A percentile compares a stretch with the other conserved stretches of the same genome.
These are phyloP conservation scores for Tulasnella sp. DNA, from an alignment of 768 basidiomycete genomes.

Conservation along the genomic window DNA sequence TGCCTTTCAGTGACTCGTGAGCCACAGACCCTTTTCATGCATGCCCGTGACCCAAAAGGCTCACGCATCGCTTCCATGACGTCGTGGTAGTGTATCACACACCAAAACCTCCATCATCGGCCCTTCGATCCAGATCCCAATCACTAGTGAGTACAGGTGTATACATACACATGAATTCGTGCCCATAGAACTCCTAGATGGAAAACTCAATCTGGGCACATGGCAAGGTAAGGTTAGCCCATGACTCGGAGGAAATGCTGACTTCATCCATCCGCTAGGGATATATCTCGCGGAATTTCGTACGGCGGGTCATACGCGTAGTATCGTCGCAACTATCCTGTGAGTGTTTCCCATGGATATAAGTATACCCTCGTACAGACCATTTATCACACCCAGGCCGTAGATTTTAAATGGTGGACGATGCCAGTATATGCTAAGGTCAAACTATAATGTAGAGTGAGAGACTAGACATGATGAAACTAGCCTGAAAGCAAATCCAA, in stretches of 20 bases:
- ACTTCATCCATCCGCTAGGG: conserved; percentile 31
- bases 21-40: conserved; percentile 22
- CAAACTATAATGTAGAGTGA: no score
- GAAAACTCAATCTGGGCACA: conserved; percentile 65
- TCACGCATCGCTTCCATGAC: not conserved
- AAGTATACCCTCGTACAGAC: no score
- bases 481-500: no score
- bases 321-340: conserved; percentile 74
- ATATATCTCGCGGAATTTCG: conserved; percentile 86
- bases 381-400: no score
- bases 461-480: no score
- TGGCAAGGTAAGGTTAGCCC: conserved; percentile 62
- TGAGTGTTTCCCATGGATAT: conserved; percentile 31
- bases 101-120: conserved; percentile 84
- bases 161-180: not conserved
- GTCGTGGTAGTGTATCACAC: conserved; percentile 63
- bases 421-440: no score
- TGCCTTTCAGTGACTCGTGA: conserved; percentile 57
- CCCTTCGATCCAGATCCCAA: conserved; percentile 70
- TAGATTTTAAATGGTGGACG: no score
- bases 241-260: not conserved
- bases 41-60: no score
- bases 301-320: conserved; percentile 51
- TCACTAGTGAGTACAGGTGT: conserved; percentile 46
- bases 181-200: not conserved